Base-by-base conservation (phyloP, 495 filamentous ascomycete species). In the Xylaria bambusicola region DNA sequence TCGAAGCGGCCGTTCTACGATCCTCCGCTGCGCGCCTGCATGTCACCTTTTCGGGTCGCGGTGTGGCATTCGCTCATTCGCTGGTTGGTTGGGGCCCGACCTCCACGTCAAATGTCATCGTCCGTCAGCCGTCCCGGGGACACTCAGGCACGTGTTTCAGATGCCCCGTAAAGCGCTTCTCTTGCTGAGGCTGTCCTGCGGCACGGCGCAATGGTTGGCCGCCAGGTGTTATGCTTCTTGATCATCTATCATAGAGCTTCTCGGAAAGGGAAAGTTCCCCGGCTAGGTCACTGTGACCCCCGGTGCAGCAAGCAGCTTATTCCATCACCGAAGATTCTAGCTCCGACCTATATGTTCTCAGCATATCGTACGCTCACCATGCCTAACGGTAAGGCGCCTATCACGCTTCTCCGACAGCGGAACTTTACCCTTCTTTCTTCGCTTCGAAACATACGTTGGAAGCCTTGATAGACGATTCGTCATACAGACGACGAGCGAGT, bases 41-140 rank as follows among this genome's bases (percentile, higher is more conserved):
- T 61, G 57, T 66, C 55, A 62, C 65, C 62, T 50, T 65, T 65
- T 70, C 63, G 58, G 66, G 68, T 56, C 55, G 56, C 56, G 47
- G 68, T 70, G 68, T 70, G 68, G 64, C 66, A 68, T 50, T 53
- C 53, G 24, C 58, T 68, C 36, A 70, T 70, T 70, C 68, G 68
- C 50, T 60, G 52, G 61, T 55, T 55, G 13, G 56, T 68, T 70
- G 64, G 61, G 65, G 46, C 68, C 68, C 65, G 63, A 68, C 65
- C 56, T 68, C 61, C 63, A 66, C 65, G 65, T 66, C 61, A 66
- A 64, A 64, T 66, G 53, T 55, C 48, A 62, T 49, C 31, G 36
- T 53, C 26, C 38, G 41, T 29, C 40, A 51, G 46, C 46, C 56
- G 38, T 60, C 49, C 49, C 49, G 41, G 57, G 49, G 21, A 47